Conservation (phyloP, 208 protist species). For the Trypanosoma melophagium region DNA sequence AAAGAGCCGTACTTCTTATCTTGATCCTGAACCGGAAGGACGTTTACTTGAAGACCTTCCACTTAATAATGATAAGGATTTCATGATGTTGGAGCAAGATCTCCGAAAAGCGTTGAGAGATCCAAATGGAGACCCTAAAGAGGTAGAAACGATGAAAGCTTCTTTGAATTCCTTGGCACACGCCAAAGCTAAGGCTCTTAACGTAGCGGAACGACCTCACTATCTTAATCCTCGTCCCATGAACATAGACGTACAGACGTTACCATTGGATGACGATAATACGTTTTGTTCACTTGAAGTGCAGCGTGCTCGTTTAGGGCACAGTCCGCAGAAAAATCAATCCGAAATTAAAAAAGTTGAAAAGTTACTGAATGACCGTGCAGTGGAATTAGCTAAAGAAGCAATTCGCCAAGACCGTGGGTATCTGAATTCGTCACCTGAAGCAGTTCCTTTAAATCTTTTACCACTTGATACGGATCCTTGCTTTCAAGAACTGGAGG, state of each 20-base stretch:
- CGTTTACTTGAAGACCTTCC: conserved; percentile 51
- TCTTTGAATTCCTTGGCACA: conserved; percentile 70
- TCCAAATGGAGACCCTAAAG: conserved; percentile 37
- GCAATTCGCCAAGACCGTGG: conserved; percentile 47
- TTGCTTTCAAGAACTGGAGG: conserved; percentile 49
- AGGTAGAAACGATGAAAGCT: conserved; percentile 58
- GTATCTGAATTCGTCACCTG: conserved; percentile 63
- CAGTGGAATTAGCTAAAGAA: conserved; percentile 49
- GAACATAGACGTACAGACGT: conserved; percentile 47
- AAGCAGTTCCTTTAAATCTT: conserved; percentile 56
- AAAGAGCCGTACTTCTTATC: conserved; percentile 53
- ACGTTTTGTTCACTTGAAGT: conserved; percentile 51
- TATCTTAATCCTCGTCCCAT: conserved; percentile 53
- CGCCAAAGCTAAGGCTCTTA: conserved; percentile 62
- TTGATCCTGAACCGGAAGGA: conserved; percentile 62
- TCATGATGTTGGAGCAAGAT: conserved; percentile 60
- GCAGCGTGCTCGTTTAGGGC: conserved; percentile 60
- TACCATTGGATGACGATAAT: conserved; percentile 63
- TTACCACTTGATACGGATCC: conserved; percentile 52
- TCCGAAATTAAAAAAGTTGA: conserved; percentile 52
- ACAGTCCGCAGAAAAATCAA: conserved; percentile 56
- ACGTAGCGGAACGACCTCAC: conserved; percentile 54
- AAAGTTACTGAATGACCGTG: conserved; percentile 58
- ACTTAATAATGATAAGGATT: conserved; percentile 60
- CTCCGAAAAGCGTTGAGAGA: conserved; percentile 44